Conservation (phyloP, 1,139 yeast species). For the Pichia sp. region DNA sequence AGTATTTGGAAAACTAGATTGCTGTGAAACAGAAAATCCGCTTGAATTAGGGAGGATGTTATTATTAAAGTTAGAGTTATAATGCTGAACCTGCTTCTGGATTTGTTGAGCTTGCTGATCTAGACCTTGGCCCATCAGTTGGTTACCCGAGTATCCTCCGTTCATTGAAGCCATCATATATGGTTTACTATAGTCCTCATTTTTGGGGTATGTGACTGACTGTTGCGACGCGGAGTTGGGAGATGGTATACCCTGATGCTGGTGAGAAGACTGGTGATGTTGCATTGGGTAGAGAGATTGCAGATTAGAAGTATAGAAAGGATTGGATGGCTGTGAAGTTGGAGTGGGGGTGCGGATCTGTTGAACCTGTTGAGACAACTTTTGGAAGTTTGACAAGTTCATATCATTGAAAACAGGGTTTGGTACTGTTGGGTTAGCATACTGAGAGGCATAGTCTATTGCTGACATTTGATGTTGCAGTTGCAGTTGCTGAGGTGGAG, state of each 20-base stretch:
- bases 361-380: conserved; percentile 16
- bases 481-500: conserved; percentile 1
- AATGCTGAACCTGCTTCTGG: conserved; percentile 9
- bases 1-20: neutral
- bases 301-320: conserved; percentile 9
- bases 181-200: neutral
- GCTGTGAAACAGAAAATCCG: conserved; percentile 2
- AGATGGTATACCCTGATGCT: neutral
- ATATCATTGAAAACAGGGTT: conserved; percentile 14
- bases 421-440: conserved; percentile 7
- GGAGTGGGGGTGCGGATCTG: conserved; percentile 13
- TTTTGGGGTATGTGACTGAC: neutral
- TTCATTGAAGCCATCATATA: neutral
- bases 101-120: conserved; percentile 14
- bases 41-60: neutral
- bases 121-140: neutral
- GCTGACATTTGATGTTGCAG: neutral
- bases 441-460: conserved; percentile 2
- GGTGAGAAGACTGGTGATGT: conserved; percentile 1
- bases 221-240: neutral
- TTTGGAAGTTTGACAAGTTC: conserved; percentile 15
- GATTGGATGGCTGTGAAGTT: conserved; percentile 7
- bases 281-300: neutral
- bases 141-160: neutral
- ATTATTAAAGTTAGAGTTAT: neutral